Evolutionary conservation across 2,329 filamentous ascomycete species (phyloP), one percentile per base, ranked within the genome.

Genomic region (Acrodontium crateriforme): DNA sequence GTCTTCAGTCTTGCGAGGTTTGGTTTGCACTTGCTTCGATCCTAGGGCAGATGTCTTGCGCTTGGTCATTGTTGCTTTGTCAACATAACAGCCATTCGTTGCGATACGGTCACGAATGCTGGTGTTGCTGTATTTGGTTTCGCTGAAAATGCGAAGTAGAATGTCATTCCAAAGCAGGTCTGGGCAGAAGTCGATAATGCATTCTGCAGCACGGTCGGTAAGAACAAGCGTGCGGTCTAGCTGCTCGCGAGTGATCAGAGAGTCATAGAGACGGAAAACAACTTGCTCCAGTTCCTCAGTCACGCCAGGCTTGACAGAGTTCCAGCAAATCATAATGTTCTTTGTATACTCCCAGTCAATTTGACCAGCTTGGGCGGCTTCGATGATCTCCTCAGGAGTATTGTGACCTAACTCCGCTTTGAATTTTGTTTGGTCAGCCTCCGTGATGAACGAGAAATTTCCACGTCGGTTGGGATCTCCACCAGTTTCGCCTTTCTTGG

Each of bases 171-270:
- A 49, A 24, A 53, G 43, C 17, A 50, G 32, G 24, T 53, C 46
- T 4, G 50, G 50, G 31, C 50, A 51, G 37, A 53, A 52, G 39
- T 53, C 50, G 35, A 53, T 42, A 19, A 53, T 43, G 32, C 48
- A 47, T 28, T 51, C 44, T 9, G 47, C 49, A 11, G 49, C 49
- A 13, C 39, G 35, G 12, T 32, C 27, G 13, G 42, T 49, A 14
- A 53, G 34, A 18, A 53, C 40, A 5, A 31, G 36, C 9, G 30
- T 38, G 12, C 40, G 28, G 2, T 35, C 33, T 9, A 52, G 35
- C 34, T 51, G 47, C 34, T 45, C 37, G 16, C 44, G 46, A 3
- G 50, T 53, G 27, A 42, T 36, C 13, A 52, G 40, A 14, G 44
- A 49, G 32, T 53, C 50, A 19, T 41, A 41, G 22, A 49, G 34